Evolutionary conservation across 2,329 filamentous ascomycete genomes (phyloP).

Genomic region (Stagonosporopsis vannaccii): DNA sequence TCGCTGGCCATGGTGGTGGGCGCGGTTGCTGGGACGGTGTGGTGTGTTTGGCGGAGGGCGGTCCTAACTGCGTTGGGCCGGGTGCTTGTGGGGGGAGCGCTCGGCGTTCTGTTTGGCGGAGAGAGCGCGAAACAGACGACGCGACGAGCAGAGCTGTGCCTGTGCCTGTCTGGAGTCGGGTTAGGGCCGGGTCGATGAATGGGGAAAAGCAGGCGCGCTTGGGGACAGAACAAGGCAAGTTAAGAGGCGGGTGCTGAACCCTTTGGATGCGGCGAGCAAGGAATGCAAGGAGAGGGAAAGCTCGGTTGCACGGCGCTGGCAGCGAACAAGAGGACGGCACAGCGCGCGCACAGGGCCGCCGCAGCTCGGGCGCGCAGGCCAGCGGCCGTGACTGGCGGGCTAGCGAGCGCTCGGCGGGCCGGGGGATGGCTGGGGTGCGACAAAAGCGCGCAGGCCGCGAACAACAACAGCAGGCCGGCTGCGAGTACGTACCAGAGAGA

Average conservation of each 20-base stretch:
- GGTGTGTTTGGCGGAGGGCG: constrained; percentile 46
- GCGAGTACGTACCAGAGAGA: constrained; percentile 32
- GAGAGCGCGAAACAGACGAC: constrained; percentile 39
- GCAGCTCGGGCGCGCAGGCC: constrained; percentile 19
- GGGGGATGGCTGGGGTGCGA: constrained; percentile 21
- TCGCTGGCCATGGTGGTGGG: constrained; percentile 53
- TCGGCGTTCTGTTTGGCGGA: constrained; percentile 28
- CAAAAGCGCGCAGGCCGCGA: constrained; percentile 16
- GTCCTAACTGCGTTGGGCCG: constrained; percentile 51
- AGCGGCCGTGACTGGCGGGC: constrained; percentile 11
- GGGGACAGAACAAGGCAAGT: constrained; percentile 46
- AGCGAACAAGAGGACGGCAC: constrained; percentile 22
- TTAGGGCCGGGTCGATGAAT: constrained; percentile 47
- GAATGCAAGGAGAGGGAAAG: constrained; percentile 47
- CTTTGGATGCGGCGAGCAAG: constrained; percentile 44
- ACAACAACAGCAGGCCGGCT: constrained; percentile 15
- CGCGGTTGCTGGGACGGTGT: constrained; percentile 31
- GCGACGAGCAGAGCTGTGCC: constrained; percentile 25
- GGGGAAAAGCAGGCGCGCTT: constrained; percentile 49
- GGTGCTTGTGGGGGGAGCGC: constrained; percentile 44
- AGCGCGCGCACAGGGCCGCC: constrained; percentile 16
- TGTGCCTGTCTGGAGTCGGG: constrained; percentile 27
- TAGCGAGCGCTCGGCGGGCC: constrained; percentile 18
- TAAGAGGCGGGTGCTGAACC: constrained; percentile 37
- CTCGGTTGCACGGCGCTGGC: constrained; percentile 41